These are phyloP conservation scores for Porphyrellus sp. DNA, from an alignment of 1,284 basidiomycete genomes.

Conservation along the genomic window DNA sequence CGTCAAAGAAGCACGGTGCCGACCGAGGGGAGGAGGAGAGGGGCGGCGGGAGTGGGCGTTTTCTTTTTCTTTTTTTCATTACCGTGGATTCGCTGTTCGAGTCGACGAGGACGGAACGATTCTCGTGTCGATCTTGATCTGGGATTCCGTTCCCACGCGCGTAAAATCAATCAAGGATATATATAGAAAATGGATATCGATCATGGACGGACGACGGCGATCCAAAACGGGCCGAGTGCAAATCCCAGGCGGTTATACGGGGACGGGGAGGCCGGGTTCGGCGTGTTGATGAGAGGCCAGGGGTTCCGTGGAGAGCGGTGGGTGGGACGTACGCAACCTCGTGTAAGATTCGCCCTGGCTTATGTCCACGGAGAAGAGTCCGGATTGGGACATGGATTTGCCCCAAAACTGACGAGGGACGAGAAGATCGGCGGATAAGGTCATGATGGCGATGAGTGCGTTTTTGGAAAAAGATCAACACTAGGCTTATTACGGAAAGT, in stretches of 20 bases:
- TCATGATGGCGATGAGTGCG: slow-evolving; percentile 19
- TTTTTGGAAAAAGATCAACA: slow-evolving; percentile 33
- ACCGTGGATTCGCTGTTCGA: not conserved
- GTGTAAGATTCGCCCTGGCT: slow-evolving; percentile 22
- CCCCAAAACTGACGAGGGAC: slow-evolving; percentile 27
- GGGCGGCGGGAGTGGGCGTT: too few relatives aligned
- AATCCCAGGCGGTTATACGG: slow-evolving; percentile 13
- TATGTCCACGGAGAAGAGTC: slow-evolving; percentile 32
- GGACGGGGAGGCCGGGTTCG: not conserved
- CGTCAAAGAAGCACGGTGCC: not conserved
- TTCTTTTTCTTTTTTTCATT: too few relatives aligned
- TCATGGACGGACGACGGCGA: slow-evolving; percentile 13
- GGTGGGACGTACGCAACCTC: not conserved
- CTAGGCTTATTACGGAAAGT: slow-evolving; percentile 13
- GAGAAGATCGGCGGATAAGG: slow-evolving; percentile 38
- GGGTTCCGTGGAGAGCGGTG: slow-evolving; percentile 15
- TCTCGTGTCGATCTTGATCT: not conserved
- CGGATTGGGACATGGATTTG: slow-evolving; percentile 25
- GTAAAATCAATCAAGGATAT: slow-evolving; percentile 2
- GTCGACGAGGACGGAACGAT: not conserved
- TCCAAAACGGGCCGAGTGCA: slow-evolving; percentile 23
- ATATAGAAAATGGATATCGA: slow-evolving; percentile 7
- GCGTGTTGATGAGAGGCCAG: slow-evolving; percentile 4
- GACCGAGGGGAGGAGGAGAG: not conserved
- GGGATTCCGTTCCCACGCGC: slow-evolving; percentile 3